These are phyloP conservation scores for Acer negundo DNA, from an alignment of 345 rosid species.

Conservation along the genomic window DNA sequence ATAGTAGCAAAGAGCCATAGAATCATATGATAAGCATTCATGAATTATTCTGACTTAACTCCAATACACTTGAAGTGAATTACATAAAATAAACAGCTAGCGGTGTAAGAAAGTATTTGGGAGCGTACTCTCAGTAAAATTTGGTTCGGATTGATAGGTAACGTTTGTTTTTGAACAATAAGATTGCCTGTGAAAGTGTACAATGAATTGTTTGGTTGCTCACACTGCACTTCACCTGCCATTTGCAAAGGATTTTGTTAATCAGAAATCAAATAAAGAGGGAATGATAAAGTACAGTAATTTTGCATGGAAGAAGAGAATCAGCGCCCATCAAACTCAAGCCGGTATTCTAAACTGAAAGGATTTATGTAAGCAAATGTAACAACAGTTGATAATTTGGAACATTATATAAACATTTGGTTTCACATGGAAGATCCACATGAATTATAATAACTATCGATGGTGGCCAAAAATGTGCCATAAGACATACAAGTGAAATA, in stretches of 20 bases:
- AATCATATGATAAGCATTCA: conserved; percentile 2
- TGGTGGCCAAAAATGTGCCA: conserved; percentile 3
- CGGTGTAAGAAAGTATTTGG: conserved; percentile 17
- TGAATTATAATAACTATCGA: neutral
- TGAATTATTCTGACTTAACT: conserved; percentile 2
- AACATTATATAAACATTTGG: neutral
- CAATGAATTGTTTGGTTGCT: conserved; percentile 96
- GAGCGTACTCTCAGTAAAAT: conserved; percentile 79
- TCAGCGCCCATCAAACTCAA: neutral
- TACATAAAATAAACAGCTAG: conserved; percentile 15
- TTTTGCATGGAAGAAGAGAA: conserved; percentile 3
- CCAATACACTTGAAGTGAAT: neutral
- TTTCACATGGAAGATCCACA: neutral
- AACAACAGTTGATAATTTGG: neutral
- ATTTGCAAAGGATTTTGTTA: conserved; percentile 26
- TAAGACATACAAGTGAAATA: neutral
- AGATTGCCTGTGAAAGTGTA: conserved; percentile 99
- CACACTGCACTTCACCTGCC: conserved; percentile 99
- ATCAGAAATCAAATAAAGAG: conserved; percentile 4
- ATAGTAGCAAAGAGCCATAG: neutral
- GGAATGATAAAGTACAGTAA: neutral
- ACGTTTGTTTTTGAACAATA: conserved; percentile 77
- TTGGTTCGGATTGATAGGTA: conserved; percentile 95
- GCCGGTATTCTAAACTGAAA: neutral
- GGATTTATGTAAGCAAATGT: neutral